Evolutionary conservation across 225 moss, liverwort and hornwort species (phyloP).

Genomic region (Polytrichum commune): DNA sequence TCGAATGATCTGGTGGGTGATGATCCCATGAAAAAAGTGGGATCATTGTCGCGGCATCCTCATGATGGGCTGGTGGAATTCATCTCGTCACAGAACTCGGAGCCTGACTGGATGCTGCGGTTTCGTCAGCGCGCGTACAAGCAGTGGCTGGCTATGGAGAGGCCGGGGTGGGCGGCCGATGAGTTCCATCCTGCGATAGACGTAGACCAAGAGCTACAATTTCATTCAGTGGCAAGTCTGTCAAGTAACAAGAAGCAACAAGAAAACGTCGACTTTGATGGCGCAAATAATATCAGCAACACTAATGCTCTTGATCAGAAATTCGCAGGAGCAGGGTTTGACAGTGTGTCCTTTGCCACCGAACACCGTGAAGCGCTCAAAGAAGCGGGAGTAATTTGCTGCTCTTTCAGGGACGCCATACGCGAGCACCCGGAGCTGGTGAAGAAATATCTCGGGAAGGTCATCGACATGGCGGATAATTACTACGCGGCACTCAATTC

Average conservation of each 20-base stretch:
- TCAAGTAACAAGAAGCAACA: conserved; percentile 48
- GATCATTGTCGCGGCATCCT: no score
- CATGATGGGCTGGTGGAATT: neutral
- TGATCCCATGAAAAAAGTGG: no score
- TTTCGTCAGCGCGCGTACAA: conserved; percentile 10
- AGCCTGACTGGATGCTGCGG: conserved; percentile 25
- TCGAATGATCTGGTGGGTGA: no score
- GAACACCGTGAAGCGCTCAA: conserved; percentile 43
- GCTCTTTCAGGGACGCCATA: conserved; percentile 59
- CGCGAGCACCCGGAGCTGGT: conserved; percentile 47
- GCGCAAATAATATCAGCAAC: neutral
- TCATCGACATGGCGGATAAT: conserved; percentile 49
- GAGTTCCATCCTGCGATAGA: conserved; percentile 1
- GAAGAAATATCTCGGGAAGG: conserved; percentile 47
- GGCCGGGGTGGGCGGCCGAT: neutral
- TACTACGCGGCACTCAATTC: conserved; percentile 70
- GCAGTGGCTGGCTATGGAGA: conserved; percentile 15
- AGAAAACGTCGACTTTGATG: neutral
- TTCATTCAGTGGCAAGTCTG: conserved; percentile 93
- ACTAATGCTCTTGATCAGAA: neutral
- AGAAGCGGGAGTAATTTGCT: conserved; percentile 60
- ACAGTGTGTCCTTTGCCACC: conserved; percentile 47
- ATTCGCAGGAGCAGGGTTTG: conserved; percentile 30
- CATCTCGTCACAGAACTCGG: conserved; percentile 4
- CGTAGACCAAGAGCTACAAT: conserved; percentile 65